phyloP scores from a whole-genome alignment of 345 rosid genomes.

The Corymbia maculata region DNA sequence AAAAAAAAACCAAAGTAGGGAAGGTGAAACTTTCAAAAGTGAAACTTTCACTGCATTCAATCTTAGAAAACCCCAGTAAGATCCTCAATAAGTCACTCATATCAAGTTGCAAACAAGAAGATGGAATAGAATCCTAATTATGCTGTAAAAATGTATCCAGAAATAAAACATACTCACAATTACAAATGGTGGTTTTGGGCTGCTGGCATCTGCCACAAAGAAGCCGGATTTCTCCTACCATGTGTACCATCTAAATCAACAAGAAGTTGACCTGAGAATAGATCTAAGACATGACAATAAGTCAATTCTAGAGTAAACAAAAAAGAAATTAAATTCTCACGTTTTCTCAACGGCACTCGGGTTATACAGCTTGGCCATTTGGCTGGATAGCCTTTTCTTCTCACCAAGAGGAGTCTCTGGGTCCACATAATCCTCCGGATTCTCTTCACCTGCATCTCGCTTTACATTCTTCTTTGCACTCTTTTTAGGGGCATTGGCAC shows the following conservation, averaged over 20 bases:
- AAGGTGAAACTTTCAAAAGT: neutral
- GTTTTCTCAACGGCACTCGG: slow-evolving; percentile 78
- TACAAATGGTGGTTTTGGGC: slow-evolving; percentile 65
- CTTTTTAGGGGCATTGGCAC: slow-evolving; percentile 35
- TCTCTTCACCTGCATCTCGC: slow-evolving; percentile 53
- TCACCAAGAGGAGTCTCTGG: slow-evolving; percentile 69
- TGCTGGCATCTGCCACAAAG: slow-evolving; percentile 63
- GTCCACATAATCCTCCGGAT: slow-evolving; percentile 62
- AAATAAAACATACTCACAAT: slow-evolving; percentile 36
- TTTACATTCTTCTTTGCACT: slow-evolving; percentile 50
- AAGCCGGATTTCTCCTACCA: slow-evolving; percentile 87
- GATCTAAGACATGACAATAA: neutral
- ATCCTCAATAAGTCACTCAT: neutral
- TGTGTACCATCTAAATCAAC: slow-evolving; percentile 62
- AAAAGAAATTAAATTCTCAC: slow-evolving; percentile 26
- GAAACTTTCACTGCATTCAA: neutral
- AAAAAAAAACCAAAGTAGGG: neutral
- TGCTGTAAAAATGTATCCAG: neutral
- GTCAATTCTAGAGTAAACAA: neutral
- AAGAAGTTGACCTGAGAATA: neutral
- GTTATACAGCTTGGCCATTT: slow-evolving; percentile 85
- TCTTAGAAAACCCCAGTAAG: neutral
- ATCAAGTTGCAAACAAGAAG: neutral
- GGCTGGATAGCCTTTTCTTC: slow-evolving; percentile 64
- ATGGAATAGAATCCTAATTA: neutral